phyloP scores from a whole-genome alignment of 176 grass and related monocot genomes.

The Stipa capillata region DNA sequence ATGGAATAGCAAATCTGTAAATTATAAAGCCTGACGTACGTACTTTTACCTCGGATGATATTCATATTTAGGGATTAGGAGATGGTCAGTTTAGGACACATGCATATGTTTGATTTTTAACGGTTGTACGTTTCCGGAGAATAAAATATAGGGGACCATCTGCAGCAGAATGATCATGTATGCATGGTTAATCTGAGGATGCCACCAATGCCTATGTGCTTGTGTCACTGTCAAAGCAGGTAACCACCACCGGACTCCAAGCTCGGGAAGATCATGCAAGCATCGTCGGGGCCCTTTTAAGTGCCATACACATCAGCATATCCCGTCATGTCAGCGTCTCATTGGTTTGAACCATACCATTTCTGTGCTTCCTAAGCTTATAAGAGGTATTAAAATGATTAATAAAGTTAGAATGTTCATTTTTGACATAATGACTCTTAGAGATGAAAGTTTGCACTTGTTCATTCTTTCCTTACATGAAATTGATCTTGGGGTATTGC shows the following conservation, averaged over 20 bases:
- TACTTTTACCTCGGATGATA: neutral
- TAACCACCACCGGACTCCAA: neutral
- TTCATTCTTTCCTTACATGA: too few relatives aligned
- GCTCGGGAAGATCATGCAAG: conserved; percentile 1
- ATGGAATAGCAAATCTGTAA: too few relatives aligned
- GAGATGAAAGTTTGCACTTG: too few relatives aligned
- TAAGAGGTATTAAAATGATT: too few relatives aligned
- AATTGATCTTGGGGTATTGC: too few relatives aligned
- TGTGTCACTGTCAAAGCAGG: neutral
- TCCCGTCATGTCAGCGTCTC: neutral
- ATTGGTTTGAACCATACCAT: too few relatives aligned
- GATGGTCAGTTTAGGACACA: neutral
- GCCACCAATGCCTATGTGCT: neutral
- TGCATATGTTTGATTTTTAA: neutral
- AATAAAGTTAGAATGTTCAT: too few relatives aligned
- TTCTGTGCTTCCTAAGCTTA: too few relatives aligned
- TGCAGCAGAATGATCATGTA: too few relatives aligned
- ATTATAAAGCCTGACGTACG: too few relatives aligned
- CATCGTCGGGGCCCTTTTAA: neutral
- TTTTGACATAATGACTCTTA: too few relatives aligned
- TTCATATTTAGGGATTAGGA: neutral
- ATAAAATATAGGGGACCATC: neutral
- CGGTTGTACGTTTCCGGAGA: neutral
- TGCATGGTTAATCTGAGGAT: too few relatives aligned
- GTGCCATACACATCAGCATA: conserved; percentile 31